phyloP scores from a whole-genome alignment of 1,139 yeast species.

The Kodamaea fungicola region DNA sequence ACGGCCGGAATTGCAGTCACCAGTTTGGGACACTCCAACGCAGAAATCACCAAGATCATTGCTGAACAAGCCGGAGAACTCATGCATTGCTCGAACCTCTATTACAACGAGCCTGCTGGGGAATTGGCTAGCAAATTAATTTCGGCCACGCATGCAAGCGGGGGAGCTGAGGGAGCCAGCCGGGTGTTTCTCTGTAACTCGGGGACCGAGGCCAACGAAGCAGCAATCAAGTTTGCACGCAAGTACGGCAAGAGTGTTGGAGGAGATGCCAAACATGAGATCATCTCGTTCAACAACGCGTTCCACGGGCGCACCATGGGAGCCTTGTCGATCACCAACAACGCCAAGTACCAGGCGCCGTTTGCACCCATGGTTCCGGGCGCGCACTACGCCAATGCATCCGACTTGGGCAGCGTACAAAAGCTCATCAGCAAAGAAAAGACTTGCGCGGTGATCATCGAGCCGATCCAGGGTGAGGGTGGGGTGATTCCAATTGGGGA shows the following conservation, averaged over 20 bases:
- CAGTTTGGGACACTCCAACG: slow-evolving; percentile 84
- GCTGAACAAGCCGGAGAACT: slow-evolving; percentile 68
- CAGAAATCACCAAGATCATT: slow-evolving; percentile 66
- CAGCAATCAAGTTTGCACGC: slow-evolving; percentile 93
- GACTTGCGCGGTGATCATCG: slow-evolving; percentile 90
- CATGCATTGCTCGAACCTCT: slow-evolving; percentile 82
- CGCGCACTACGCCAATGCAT: slow-evolving; percentile 60
- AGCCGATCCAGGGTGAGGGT: slow-evolving; percentile 98
- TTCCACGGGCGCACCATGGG: slow-evolving; percentile 98
- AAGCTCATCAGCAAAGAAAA: slow-evolving; percentile 55
- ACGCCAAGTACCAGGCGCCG: slow-evolving; percentile 87
- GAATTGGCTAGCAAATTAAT: slow-evolving; percentile 72
- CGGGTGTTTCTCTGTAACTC: slow-evolving; percentile 88
- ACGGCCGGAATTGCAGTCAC: slow-evolving; percentile 97
- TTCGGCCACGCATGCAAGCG: slow-evolving; percentile 60
- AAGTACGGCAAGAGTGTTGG: slow-evolving; percentile 63
- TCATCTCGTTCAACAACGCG: slow-evolving; percentile 81
- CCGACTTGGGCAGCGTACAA: slow-evolving; percentile 58
- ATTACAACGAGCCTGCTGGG: slow-evolving; percentile 81
- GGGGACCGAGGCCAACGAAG: slow-evolving; percentile 97
- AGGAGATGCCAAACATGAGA: slow-evolving; percentile 57
- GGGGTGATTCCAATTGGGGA: slow-evolving; percentile 71
- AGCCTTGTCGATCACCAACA: slow-evolving; percentile 86
- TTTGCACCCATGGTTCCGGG: slow-evolving; percentile 90
- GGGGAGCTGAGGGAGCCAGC: slow-evolving; percentile 78